Percentiles rank a stretch among this genome's conserved stretches.
phyloP scores from a whole-genome alignment of 805 yeast genomes.

The Zygosaccharomyces gambellarensis region DNA sequence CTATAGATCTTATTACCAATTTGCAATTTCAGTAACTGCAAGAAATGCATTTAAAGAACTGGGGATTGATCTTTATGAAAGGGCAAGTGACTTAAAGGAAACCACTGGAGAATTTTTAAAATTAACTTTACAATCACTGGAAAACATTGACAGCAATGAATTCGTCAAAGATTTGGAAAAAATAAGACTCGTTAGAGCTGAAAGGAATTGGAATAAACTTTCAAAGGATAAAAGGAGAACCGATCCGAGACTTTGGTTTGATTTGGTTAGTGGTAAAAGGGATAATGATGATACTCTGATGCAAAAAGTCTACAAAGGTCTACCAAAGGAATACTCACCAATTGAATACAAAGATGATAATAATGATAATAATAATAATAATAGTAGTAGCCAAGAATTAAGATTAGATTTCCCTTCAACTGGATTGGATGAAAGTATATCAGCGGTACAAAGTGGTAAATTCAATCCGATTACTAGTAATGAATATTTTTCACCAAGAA shows the following conservation, averaged over 20 bases:
- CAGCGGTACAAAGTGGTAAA: conserved; percentile 10
- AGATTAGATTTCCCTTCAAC: conserved; percentile 7
- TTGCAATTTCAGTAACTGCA: conserved; percentile 22
- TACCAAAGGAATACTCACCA: conserved; percentile 12
- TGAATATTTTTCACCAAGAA: conserved; percentile 10
- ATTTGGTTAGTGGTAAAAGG: conserved; percentile 25
- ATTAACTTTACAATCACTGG: conserved; percentile 20
- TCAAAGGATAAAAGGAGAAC: conserved; percentile 20
- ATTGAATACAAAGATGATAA: neutral
- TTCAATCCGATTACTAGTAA: conserved; percentile 17
- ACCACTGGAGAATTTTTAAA: conserved; percentile 19
- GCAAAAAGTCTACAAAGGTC: conserved; percentile 12
- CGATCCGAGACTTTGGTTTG: conserved; percentile 23
- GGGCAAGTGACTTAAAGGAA: conserved; percentile 23
- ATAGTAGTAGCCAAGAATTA: conserved; percentile 2
- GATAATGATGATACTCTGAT: conserved; percentile 18
- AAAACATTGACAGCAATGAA: conserved; percentile 13
- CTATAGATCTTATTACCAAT: conserved; percentile 22
- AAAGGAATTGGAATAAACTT: conserved; percentile 25
- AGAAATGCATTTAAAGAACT: conserved; percentile 25
- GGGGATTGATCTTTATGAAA: conserved; percentile 24
- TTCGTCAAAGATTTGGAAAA: conserved; percentile 24
- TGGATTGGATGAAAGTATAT: conserved; percentile 13
- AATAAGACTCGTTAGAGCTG: conserved; percentile 22
- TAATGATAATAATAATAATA: neutral